phyloP scores from a whole-genome alignment of 176 grass and related monocot genomes.

The Tillandsia fasciculata region DNA sequence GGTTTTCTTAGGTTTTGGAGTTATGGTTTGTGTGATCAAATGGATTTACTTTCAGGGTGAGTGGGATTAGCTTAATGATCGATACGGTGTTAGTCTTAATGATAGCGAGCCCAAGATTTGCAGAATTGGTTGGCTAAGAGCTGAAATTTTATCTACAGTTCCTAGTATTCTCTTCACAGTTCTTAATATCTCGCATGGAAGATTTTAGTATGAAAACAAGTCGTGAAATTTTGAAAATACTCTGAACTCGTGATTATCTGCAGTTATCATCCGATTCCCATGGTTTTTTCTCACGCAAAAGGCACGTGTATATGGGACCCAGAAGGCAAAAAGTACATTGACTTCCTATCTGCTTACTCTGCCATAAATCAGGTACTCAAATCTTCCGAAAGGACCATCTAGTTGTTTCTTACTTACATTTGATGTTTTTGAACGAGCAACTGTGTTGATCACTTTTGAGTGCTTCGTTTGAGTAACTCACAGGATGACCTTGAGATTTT shows the following conservation, averaged over 20 bases:
- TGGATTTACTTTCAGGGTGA: no score
- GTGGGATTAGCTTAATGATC: no score
- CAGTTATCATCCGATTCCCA: slow-evolving; percentile 87
- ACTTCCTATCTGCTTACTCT: slow-evolving; percentile 95
- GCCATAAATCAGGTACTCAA: slow-evolving; percentile 78
- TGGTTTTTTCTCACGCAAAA: slow-evolving; percentile 87
- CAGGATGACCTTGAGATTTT: not conserved
- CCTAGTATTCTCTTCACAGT: not conserved
- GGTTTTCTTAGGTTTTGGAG: no score
- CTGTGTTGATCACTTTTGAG: not conserved
- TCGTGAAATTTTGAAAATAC: not conserved
- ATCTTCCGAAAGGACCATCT: not conserved
- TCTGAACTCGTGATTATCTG: not conserved
- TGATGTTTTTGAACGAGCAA: not conserved
- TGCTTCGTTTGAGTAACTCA: not conserved
- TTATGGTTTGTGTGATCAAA: no score
- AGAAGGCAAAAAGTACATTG: slow-evolving; percentile 94
- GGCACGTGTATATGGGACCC: slow-evolving; percentile 73
- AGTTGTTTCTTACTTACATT: not conserved
- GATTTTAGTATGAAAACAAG: not conserved
- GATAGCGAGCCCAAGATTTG: no score
- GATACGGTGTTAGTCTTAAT: no score
- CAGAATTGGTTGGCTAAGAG: no score
- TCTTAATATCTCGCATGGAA: not conserved
- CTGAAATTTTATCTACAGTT: no score